Evolutionary conservation across 148 eudicot genomes (phyloP).

Genomic region (Cornus suecica): DNA sequence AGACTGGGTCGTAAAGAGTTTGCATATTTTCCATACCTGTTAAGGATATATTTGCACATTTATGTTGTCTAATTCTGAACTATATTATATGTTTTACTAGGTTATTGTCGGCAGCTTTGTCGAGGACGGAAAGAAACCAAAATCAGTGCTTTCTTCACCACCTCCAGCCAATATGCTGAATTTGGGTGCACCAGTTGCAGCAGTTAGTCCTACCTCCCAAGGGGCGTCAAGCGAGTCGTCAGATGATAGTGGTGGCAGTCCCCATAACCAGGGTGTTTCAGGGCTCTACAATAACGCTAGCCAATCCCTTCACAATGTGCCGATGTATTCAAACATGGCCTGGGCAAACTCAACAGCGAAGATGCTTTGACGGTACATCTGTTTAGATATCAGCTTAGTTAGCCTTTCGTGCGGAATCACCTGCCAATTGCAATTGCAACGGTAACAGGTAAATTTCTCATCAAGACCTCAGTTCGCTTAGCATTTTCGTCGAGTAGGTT

Average conservation of each 20-base stretch:
- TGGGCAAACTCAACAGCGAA: slow-evolving; percentile 61
- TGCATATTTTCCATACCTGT: neutral
- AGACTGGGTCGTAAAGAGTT: neutral
- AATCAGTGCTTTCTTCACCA: slow-evolving; percentile 60
- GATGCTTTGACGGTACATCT: slow-evolving; percentile 36
- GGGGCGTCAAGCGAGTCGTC: slow-evolving; percentile 71
- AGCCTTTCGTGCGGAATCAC: neutral
- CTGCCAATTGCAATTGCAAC: slow-evolving; percentile 29
- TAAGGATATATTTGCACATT: neutral
- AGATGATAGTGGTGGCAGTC: slow-evolving; percentile 60
- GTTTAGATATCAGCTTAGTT: neutral
- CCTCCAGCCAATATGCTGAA: slow-evolving; percentile 41
- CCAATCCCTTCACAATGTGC: slow-evolving; percentile 57
- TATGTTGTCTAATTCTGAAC: neutral
- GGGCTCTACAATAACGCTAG: slow-evolving; percentile 47
- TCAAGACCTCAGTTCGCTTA: neutral
- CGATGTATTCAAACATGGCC: slow-evolving; percentile 58
- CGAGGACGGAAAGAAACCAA: slow-evolving; percentile 72
- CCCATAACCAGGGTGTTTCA: slow-evolving; percentile 29
- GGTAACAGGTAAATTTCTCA: slow-evolving; percentile 33
- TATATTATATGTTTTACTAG: slow-evolving; percentile 33
- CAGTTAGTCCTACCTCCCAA: slow-evolving; percentile 58
- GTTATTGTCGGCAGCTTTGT: slow-evolving; percentile 89
- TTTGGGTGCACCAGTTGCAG: slow-evolving; percentile 32
- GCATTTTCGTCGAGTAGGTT: slow-evolving; percentile 6